A percentile compares a stretch with the other conserved stretches of the same genome.
Evolutionary conservation across 495 filamentous ascomycete genomes (phyloP).

Genomic region (Penicillium lagena): DNA sequence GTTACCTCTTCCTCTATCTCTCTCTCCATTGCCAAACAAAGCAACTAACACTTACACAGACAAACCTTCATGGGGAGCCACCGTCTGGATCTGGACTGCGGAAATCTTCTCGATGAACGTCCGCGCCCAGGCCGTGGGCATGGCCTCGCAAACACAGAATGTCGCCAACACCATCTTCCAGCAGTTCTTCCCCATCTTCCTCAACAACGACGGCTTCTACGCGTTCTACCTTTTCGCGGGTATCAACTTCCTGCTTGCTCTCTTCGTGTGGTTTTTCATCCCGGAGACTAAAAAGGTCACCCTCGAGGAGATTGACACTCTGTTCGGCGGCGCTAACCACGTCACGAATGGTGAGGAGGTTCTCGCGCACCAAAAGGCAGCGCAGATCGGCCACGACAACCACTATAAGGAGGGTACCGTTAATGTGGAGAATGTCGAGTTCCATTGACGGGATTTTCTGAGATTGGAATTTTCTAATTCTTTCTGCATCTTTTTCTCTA

Average conservation of each 20-base stretch:
- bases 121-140: conserved; percentile 60
- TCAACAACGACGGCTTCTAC: conserved; percentile 49
- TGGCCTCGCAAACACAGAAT: conserved; percentile 61
- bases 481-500: too few species aligned
- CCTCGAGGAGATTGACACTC: conserved; percentile 58
- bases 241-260: conserved; percentile 52
- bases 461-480: too few species aligned
- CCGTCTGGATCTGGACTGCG: conserved; percentile 61
- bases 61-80: conserved; percentile 63
- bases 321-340: conserved; percentile 56
- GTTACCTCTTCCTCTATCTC: conserved; percentile 3
- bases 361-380: conserved; percentile 21
- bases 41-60: conserved; percentile 25
- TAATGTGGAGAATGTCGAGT: too few species aligned
- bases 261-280: conserved; percentile 70
- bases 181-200: conserved; percentile 63
- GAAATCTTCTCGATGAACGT: conserved; percentile 65
- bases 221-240: conserved; percentile 47
- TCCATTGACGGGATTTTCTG: too few species aligned
- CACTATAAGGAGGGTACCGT: too few species aligned
- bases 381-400: not conserved
- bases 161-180: conserved; percentile 59
- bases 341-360: conserved; percentile 45
- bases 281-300: conserved; percentile 67
- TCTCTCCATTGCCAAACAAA: not conserved